Percentiles rank a stretch among this genome's conserved stretches.
Evolutionary conservation across 73 alveolate genomes (phyloP).

Genomic region (Paramecium primaurelia): DNA sequence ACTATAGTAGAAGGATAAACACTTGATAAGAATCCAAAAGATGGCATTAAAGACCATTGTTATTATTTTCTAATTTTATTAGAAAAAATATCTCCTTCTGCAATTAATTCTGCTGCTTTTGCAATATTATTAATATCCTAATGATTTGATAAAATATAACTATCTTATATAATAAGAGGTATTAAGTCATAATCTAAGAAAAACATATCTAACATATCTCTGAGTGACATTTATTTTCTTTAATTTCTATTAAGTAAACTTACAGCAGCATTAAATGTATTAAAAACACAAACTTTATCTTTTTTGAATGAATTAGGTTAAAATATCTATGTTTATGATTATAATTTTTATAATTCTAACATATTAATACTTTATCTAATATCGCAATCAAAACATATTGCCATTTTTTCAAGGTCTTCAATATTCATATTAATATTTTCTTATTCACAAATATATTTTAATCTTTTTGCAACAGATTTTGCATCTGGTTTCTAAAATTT

Average conservation of each 20-base stretch:
- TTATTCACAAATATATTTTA: conserved; percentile 68
- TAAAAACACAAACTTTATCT: conserved; percentile 73
- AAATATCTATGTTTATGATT: not conserved
- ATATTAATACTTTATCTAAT: conserved; percentile 82
- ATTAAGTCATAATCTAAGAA: conserved; percentile 89
- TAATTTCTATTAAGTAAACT: conserved; percentile 73
- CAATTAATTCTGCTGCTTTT: conserved; percentile 84
- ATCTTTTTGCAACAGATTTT: conserved; percentile 69
- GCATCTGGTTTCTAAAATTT: conserved; percentile 85
- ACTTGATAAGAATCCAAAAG: conserved; percentile 79
- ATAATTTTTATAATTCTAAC: not conserved
- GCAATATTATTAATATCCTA: conserved; percentile 70
- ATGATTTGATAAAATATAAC: conserved; percentile 64
- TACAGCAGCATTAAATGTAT: conserved; percentile 81
- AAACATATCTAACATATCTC: conserved; percentile 82
- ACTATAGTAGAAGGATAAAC: conserved; percentile 73
- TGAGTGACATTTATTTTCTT: conserved; percentile 62
- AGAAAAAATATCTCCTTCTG: conserved; percentile 84
- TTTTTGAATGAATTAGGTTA: conserved; percentile 49
- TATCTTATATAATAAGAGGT: conserved; percentile 89
- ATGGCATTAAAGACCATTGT: conserved; percentile 94
- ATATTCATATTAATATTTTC: conserved; percentile 71
- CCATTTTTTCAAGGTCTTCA: conserved; percentile 68
- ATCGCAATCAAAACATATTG: conserved; percentile 85
- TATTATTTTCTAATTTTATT: conserved; percentile 70